Percentiles rank a stretch among this genome's conserved stretches.
Evolutionary conservation across 2,329 filamentous ascomycete species (phyloP).

Genomic region (Alternaria sp.): DNA sequence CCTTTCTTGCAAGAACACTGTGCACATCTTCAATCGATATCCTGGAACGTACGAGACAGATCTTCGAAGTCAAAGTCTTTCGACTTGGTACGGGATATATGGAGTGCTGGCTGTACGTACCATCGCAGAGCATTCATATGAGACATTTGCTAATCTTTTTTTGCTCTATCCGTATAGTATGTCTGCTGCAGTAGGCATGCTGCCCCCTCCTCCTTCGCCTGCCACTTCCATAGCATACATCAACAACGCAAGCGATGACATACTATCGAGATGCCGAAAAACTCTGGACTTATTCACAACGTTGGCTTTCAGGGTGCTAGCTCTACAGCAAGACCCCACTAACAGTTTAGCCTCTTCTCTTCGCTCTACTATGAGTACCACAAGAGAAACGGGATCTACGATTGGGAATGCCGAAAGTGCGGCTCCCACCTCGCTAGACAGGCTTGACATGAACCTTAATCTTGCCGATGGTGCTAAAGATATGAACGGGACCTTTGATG

Average conservation of each 20-base stretch:
- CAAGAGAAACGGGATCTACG: constrained; percentile 4
- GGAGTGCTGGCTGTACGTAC: constrained; percentile 41
- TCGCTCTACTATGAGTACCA: constrained; percentile 24
- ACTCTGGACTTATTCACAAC: constrained; percentile 39
- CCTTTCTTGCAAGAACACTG: constrained; percentile 39
- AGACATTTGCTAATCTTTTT: not conserved
- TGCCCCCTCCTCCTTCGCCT: constrained; percentile 32
- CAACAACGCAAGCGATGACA: constrained; percentile 25
- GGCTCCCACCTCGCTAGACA: constrained; percentile 15
- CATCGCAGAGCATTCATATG: not conserved
- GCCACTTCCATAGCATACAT: constrained; percentile 28
- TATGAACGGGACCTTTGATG: constrained; percentile 27
- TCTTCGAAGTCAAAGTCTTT: constrained; percentile 47
- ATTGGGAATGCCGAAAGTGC: constrained; percentile 1
- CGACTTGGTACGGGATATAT: constrained; percentile 48
- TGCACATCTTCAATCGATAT: constrained; percentile 38
- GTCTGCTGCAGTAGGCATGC: constrained; percentile 40
- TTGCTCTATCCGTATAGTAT: constrained; percentile 13
- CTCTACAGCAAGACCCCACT: constrained; percentile 40
- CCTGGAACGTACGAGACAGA: constrained; percentile 37
- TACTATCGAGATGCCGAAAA: constrained; percentile 32
- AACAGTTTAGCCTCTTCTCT: constrained; percentile 33
- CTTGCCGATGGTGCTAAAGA: constrained; percentile 12
- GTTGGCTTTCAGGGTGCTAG: constrained; percentile 40
- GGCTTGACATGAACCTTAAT: constrained; percentile 12